phyloP scores from a whole-genome alignment of 1,139 yeast species.

The Geotrichum candidum region DNA sequence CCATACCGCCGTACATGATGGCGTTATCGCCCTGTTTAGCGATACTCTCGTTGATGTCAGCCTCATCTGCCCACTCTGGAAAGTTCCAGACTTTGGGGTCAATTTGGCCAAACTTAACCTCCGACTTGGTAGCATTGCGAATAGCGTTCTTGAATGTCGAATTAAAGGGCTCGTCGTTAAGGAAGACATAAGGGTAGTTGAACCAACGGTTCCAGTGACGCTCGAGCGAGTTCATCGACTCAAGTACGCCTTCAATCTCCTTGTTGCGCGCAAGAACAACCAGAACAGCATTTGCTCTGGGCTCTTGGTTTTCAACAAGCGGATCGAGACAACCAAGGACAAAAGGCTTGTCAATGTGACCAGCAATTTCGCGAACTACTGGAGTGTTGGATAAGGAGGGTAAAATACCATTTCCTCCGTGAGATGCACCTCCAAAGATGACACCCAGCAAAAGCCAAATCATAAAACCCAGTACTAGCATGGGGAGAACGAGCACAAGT shows the following conservation, averaged over 20 bases:
- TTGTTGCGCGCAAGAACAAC: constrained; percentile 76
- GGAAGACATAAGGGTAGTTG: constrained; percentile 81
- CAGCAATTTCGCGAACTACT: constrained; percentile 14
- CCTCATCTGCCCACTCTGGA: constrained; percentile 36
- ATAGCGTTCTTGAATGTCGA: constrained; percentile 55
- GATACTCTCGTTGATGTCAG: constrained; percentile 47
- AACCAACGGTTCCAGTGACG: constrained; percentile 87
- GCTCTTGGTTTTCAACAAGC: constrained; percentile 24
- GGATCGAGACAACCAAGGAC: constrained; percentile 35
- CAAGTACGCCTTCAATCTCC: constrained; percentile 63
- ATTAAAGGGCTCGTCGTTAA: constrained; percentile 71
- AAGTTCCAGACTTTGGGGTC: constrained; percentile 54
- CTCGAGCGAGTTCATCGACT: constrained; percentile 67
- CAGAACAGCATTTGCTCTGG: constrained; percentile 67
- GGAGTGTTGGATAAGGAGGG: constrained; percentile 13
- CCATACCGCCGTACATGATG: constrained; percentile 73
- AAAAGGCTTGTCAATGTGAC: constrained; percentile 15
- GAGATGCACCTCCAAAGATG: background rate
- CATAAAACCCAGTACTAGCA: constrained; percentile 1
- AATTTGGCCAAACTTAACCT: constrained; percentile 60
- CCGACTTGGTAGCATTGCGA: constrained; percentile 45
- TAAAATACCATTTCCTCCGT: constrained; percentile 2
- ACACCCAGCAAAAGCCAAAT: background rate
- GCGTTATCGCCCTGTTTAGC: constrained; percentile 72
- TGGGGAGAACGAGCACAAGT: constrained; percentile 5